Evolutionary conservation across 2,329 filamentous ascomycete genomes (phyloP).

Genomic region (Malbranchea cinnamomea): DNA sequence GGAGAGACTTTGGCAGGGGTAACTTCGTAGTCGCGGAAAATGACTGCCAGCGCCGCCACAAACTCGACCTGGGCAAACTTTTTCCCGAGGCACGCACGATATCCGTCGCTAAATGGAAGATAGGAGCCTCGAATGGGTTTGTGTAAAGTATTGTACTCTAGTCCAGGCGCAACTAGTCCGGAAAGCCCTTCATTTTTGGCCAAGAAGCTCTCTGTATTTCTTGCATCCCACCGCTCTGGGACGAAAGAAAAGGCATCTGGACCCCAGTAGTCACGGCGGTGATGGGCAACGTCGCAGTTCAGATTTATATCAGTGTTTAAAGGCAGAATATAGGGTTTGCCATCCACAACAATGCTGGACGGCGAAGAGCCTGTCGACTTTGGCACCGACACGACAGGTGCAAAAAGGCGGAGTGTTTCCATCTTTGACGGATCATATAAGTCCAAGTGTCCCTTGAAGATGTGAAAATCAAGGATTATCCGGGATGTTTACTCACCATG

Average conservation of each 20-base stretch:
- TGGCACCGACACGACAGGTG: constrained; percentile 17
- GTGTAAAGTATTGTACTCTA: constrained; percentile 13
- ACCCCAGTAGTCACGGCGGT: constrained; percentile 13
- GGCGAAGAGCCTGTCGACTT: constrained; percentile 16
- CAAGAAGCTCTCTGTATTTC: constrained; percentile 12
- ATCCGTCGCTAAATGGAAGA: constrained; percentile 41
- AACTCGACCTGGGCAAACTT: constrained; percentile 44
- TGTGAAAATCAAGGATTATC: constrained; percentile 22
- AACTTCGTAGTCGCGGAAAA: constrained; percentile 25
- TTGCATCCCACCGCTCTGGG: constrained; percentile 13
- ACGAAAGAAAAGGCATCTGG: constrained; percentile 8
- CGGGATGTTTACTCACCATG: constrained; percentile 10
- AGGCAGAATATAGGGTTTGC: constrained; percentile 9
- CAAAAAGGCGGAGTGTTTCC: constrained; percentile 31
- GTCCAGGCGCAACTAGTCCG: constrained; percentile 9
- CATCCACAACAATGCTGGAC: constrained; percentile 8
- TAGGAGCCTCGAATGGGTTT: constrained; percentile 32
- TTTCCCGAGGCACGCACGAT: constrained; percentile 40
- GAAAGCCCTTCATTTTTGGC: constrained; percentile 9
- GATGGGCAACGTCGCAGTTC: constrained; percentile 11
- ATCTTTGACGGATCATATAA: constrained; percentile 20
- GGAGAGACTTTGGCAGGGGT: too few relatives aligned
- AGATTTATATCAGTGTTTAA: constrained; percentile 10
- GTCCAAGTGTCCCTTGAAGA: neutral
- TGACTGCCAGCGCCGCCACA: constrained; percentile 36